These are phyloP conservation scores for Protea cynaroides DNA, from an alignment of 164 flowering plant species.

Conservation along the genomic window DNA sequence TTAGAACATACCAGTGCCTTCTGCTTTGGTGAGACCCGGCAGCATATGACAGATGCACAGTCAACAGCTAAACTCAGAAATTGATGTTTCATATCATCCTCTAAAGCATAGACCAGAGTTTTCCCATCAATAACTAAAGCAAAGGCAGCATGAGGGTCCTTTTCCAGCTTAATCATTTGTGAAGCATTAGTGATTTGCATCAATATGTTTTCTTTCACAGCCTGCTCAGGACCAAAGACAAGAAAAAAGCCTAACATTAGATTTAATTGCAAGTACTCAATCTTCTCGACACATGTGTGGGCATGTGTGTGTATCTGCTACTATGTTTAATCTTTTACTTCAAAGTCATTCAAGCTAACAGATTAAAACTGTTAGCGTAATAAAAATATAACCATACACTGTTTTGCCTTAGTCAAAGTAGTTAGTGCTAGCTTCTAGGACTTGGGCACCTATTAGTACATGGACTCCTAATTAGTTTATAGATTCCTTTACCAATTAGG, in stretches of 20 bases:
- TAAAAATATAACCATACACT: too few species aligned
- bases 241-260: constrained; percentile 22
- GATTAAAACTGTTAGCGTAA: too few species aligned
- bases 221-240: constrained; percentile 37
- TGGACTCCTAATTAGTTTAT: too few species aligned
- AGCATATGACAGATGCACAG: constrained; percentile 69
- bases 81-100: constrained; percentile 35
- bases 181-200: constrained; percentile 29
- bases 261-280: constrained; percentile 6
- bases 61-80: constrained; percentile 49
- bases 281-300: background rate
- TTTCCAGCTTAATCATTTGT: constrained; percentile 18
- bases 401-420: too few species aligned
- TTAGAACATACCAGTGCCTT: constrained; percentile 48
- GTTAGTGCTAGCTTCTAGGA: too few species aligned
- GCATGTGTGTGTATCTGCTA: background rate
- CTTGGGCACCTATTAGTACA: too few species aligned
- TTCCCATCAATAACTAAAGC: constrained; percentile 63
- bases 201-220: constrained; percentile 34
- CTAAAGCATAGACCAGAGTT: constrained; percentile 42
- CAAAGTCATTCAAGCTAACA: background rate
- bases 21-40: constrained; percentile 71
- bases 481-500: too few species aligned
- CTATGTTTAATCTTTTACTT: background rate
- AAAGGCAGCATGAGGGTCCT: constrained; percentile 27